Percentiles rank a stretch among this genome's conserved stretches.
Evolutionary conservation across 1,139 yeast species (phyloP).

Genomic region (Meyerozyma guilliermondii): DNA sequence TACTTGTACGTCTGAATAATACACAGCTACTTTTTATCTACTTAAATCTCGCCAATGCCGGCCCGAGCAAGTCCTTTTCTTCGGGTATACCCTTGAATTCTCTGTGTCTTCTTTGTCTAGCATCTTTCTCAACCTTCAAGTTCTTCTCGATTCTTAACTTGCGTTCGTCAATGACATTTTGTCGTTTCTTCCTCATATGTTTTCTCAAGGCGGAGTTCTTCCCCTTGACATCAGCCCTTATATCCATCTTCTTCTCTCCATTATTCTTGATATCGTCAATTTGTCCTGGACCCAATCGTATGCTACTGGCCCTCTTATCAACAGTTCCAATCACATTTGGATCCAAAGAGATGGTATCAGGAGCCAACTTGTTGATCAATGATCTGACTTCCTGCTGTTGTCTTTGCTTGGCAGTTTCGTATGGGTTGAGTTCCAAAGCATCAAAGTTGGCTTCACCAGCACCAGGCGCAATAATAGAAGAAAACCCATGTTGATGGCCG

Average conservation of each 20-base stretch:
- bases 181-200: slow-evolving; percentile 77
- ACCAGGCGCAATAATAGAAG: slow-evolving; percentile 86
- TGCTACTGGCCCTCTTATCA: slow-evolving; percentile 59
- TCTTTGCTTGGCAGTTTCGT: slow-evolving; percentile 86
- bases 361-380: slow-evolving; percentile 80
- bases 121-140: slow-evolving; percentile 66
- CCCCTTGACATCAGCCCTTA: slow-evolving; percentile 64
- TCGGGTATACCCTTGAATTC: slow-evolving; percentile 48
- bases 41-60: slow-evolving; percentile 56
- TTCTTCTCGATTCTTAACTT: slow-evolving; percentile 77
- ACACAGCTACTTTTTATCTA: slow-evolving; percentile 9
- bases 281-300: slow-evolving; percentile 62
- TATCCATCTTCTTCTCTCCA: slow-evolving; percentile 31
- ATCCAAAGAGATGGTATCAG: slow-evolving; percentile 89
- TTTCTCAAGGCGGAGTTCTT: slow-evolving; percentile 82
- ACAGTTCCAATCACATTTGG: slow-evolving; percentile 86
- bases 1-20: not conserved
- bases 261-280: slow-evolving; percentile 39
- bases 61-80: slow-evolving; percentile 48
- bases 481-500: slow-evolving; percentile 76
- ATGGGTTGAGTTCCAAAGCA: slow-evolving; percentile 90
- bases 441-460: slow-evolving; percentile 98
- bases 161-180: slow-evolving; percentile 85
- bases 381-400: slow-evolving; percentile 89
- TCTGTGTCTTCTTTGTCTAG: slow-evolving; percentile 53